Percentiles rank a stretch among this genome's conserved stretches.
phyloP scores from a whole-genome alignment of 2,329 filamentous ascomycete genomes.

The Cadophora sp. region DNA sequence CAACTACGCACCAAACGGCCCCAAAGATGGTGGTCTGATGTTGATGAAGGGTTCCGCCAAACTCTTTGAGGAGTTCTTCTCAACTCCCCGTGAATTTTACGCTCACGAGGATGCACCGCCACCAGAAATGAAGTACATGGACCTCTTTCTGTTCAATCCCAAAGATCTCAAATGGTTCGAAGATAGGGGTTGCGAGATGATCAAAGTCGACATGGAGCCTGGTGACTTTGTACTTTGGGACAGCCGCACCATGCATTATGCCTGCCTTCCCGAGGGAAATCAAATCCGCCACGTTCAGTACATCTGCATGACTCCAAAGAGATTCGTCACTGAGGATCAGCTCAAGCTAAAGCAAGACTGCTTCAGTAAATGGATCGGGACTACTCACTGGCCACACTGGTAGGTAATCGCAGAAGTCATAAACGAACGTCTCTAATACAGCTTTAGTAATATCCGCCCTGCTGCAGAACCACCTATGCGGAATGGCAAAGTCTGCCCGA shows the following conservation, averaged over 20 bases:
- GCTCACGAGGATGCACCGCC: background rate
- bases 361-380: constrained; percentile 20
- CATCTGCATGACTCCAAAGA: constrained; percentile 22
- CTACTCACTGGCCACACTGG: constrained; percentile 22
- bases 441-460: constrained; percentile 2
- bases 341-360: constrained; percentile 19
- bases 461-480: constrained; percentile 9
- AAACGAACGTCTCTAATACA: background rate
- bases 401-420: background rate
- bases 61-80: constrained; percentile 42
- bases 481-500: constrained; percentile 14
- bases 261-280: constrained; percentile 44
- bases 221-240: constrained; percentile 85
- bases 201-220: constrained; percentile 49
- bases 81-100: constrained; percentile 7
- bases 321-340: constrained; percentile 15
- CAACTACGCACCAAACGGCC: constrained; percentile 45
- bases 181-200: constrained; percentile 46
- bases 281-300: constrained; percentile 18
- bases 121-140: constrained; percentile 14
- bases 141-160: constrained; percentile 20
- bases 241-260: constrained; percentile 95
- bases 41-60: constrained; percentile 42
- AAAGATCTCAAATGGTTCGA: constrained; percentile 51
- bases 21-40: constrained; percentile 44